These are phyloP conservation scores for Alternaria sp. DNA, from an alignment of 2,329 filamentous ascomycete species.

Conservation along the genomic window DNA sequence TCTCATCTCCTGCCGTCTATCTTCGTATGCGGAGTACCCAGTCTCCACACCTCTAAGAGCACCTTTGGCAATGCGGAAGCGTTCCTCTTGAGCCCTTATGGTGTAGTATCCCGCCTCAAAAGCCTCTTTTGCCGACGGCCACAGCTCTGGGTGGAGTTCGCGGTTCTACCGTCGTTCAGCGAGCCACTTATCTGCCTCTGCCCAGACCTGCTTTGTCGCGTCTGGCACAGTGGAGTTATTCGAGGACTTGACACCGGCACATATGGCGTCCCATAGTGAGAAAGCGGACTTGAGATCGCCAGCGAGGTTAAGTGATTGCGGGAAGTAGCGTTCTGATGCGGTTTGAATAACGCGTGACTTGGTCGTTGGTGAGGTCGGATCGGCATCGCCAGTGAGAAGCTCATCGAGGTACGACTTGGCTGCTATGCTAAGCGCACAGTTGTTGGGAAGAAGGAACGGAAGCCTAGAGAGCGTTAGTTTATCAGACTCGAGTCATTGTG, in stretches of 20 bases:
- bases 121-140: neutral
- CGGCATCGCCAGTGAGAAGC: slow-evolving; percentile 61
- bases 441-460: slow-evolving; percentile 72
- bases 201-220: slow-evolving; percentile 60
- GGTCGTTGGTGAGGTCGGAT: slow-evolving; percentile 59
- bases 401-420: slow-evolving; percentile 82
- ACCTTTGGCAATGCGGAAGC: neutral
- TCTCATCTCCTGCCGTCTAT: neutral
- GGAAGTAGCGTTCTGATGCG: slow-evolving; percentile 65
- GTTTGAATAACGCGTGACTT: slow-evolving; percentile 59
- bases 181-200: slow-evolving; percentile 67
- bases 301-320: slow-evolving; percentile 63
- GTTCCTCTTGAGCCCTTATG: neutral
- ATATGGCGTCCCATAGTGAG: slow-evolving; percentile 70
- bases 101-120: neutral
- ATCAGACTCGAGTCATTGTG: slow-evolving; percentile 31
- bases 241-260: slow-evolving; percentile 62
- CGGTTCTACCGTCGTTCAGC: slow-evolving; percentile 32
- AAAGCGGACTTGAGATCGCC: slow-evolving; percentile 66
- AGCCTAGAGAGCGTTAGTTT: slow-evolving; percentile 48
- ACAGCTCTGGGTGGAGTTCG: neutral
- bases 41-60: neutral
- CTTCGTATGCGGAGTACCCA: neutral
- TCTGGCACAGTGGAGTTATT: slow-evolving; percentile 53
- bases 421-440: slow-evolving; percentile 78